Percentiles rank a stretch among this genome's conserved stretches.
phyloP scores from a whole-genome alignment of 257 asterid genomes.

The Misopates orontium region DNA sequence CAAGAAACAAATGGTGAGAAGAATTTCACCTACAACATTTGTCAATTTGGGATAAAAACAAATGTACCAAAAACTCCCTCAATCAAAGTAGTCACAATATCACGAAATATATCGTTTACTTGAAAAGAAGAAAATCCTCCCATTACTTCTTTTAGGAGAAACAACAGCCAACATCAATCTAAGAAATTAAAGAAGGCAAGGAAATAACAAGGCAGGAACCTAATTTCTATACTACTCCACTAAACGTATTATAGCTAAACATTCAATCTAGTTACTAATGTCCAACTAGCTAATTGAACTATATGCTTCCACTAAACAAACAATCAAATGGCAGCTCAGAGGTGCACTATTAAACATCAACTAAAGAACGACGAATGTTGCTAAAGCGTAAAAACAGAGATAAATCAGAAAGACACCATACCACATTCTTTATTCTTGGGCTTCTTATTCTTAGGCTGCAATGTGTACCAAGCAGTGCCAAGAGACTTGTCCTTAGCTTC shows the following conservation, averaged over 20 bases:
- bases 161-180: background rate
- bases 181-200: background rate
- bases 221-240: background rate
- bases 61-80: no score
- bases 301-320: background rate
- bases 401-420: background rate
- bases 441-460: conserved; percentile 83
- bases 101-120: no score
- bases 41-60: conserved; percentile 15
- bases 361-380: no score
- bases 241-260: background rate
- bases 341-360: no score
- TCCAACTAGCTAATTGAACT: background rate
- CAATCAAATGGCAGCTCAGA: background rate
- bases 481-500: conserved; percentile 79
- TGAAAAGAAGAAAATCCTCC: no score
- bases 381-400: background rate
- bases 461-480: conserved; percentile 84
- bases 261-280: background rate
- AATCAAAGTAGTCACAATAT: no score
- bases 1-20: conserved; percentile 26
- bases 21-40: conserved; percentile 43
- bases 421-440: conserved; percentile 74
- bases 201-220: background rate
- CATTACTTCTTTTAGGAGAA: background rate